Base-by-base conservation (phyloP, 345 rosid species). In the Heritiera fomes region DNA sequence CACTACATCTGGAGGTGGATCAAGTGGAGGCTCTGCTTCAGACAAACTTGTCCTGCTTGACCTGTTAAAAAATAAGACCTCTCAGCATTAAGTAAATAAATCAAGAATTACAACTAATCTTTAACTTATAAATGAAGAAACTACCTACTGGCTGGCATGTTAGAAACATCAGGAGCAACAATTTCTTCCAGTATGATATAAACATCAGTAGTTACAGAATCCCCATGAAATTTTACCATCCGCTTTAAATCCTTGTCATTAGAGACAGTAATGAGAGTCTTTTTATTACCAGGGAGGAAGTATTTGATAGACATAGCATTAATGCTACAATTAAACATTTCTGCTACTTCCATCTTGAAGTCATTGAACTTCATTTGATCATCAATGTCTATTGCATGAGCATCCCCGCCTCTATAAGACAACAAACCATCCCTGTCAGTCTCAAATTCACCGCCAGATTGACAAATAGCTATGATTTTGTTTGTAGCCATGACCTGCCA, bases 41-140 rank as follows among this genome's bases (percentile, higher is more conserved):
- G 97, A 92, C 72, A 95, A 80, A 75, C 94, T 91, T 45, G 98
- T 93, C 88, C 97, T 89, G 88, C 98, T 95, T 7, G 97, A 95
- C 82, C 98, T 94, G 78, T 69, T 69, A 68, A 83, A 72, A 80
- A 79, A 34, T 30, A 71, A 43, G 38, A 61, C 71, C 23, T 52
- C 76, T 56, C n/a, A 76, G 71, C 76, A 18, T 81, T 71, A 83
- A 49, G 80, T 55, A 55, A 80, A 78, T 15, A 62, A 17, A 78
- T 45, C 59, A 66, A 46, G 8, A 23, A 67, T 58, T 18, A n/a
- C 41, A 40, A 53, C 1, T 2, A 66, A 77, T n/a, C 63, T 66
- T 52, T 52, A 62, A 80, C 55, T 62, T 64, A 78, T 71, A 80
- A 58, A 79, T 69, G 68, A 76, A 66, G 81, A 73, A 59, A 49